phyloP scores from a whole-genome alignment of 352 stramenopile species.

The Pythium scleroteichum region DNA sequence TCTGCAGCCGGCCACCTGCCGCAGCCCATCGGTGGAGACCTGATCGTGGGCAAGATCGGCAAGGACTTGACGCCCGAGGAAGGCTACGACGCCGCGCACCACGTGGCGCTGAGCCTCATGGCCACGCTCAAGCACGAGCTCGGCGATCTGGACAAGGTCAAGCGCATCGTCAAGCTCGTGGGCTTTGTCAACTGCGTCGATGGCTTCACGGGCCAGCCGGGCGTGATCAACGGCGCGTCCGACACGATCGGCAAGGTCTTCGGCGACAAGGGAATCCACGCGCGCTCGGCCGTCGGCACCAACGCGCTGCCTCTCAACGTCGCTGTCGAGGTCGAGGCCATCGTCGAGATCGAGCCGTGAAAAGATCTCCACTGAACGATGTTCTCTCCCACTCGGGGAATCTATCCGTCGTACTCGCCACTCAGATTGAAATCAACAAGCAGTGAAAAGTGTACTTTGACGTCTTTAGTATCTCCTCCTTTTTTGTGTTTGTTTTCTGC shows the following conservation, averaged over 20 bases:
- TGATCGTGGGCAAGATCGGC: conserved; percentile 90
- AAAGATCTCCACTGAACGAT: not conserved
- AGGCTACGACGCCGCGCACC: conserved; percentile 89
- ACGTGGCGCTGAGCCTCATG: conserved; percentile 89
- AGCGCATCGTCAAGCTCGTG: conserved; percentile 95
- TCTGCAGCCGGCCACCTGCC: conserved; percentile 77
- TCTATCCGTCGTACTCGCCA: not conserved
- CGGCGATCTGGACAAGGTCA: conserved; percentile 93
- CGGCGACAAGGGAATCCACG: conserved; percentile 87
- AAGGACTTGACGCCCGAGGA: conserved; percentile 88
- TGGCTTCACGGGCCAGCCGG: conserved; percentile 90
- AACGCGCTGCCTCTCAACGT: conserved; percentile 96
- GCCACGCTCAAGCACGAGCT: conserved; percentile 91
- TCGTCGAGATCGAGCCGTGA: conserved; percentile 93
- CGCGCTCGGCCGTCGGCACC: conserved; percentile 95
- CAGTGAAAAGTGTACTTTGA: no score
- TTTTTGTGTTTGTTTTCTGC: no score
- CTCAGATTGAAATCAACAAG: no score
- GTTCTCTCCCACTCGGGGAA: not conserved
- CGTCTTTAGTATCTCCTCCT: no score
- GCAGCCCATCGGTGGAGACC: conserved; percentile 60
- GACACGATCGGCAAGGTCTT: conserved; percentile 94
- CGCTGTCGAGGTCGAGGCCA: conserved; percentile 96
- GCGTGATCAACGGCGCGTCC: conserved; percentile 95
- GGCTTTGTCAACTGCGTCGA: conserved; percentile 96